A percentile compares a stretch with the other conserved stretches of the same genome.
phyloP scores from a whole-genome alignment of 768 basidiomycete species.

The Serendipita indica region DNA sequence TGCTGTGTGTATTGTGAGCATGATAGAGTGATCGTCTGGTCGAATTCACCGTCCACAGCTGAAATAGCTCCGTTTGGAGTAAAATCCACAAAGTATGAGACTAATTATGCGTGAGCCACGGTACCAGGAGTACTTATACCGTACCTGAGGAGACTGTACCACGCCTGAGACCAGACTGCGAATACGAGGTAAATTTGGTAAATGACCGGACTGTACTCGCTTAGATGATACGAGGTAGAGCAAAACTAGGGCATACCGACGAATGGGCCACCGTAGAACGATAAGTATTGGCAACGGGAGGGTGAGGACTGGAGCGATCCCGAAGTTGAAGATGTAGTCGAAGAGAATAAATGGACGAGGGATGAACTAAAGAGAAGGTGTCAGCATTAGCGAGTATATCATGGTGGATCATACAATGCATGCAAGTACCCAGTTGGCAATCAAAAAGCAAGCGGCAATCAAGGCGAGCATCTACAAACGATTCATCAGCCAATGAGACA shows the following conservation, averaged over 20 bases:
- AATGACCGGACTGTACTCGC: conserved; percentile 39
- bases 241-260: conserved; percentile 15
- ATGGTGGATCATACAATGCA: background rate
- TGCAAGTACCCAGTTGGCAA: conserved; percentile 53
- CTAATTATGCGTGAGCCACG: background rate
- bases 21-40: background rate
- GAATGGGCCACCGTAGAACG: background rate
- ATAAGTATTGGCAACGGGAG: conserved; percentile 34
- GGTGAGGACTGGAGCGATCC: conserved; percentile 42
- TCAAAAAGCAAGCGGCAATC: conserved; percentile 48
- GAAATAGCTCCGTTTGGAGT: background rate
- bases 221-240: conserved; percentile 58
- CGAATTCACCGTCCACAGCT: background rate
- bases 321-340: conserved; percentile 51
- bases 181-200: conserved; percentile 49
- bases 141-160: background rate
- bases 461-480: conserved; percentile 38
- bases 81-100: conserved; percentile 1
- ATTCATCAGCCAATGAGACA: conserved; percentile 11
- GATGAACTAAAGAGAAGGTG: conserved; percentile 29
- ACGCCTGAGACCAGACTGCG: conserved; percentile 47
- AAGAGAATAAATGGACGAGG: conserved; percentile 30
- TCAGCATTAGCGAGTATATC: background rate
- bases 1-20: conserved; percentile 6
- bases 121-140: background rate